Base-by-base conservation (phyloP, 2,329 filamentous ascomycete genomes). In the Colletotrichum magnum region DNA sequence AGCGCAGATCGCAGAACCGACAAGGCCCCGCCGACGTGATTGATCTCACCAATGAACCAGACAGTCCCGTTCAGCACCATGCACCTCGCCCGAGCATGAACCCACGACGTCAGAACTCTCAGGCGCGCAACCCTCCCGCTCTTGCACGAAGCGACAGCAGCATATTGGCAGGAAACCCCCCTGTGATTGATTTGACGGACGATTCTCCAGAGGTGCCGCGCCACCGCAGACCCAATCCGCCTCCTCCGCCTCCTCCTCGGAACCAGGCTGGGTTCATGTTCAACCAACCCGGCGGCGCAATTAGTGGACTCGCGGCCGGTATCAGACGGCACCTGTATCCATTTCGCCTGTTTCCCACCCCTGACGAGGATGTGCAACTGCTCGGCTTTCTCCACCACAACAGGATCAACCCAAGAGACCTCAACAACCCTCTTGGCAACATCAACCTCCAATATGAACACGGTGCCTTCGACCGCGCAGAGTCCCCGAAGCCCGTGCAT, bases 151-250 rank as follows among this genome's bases (percentile, higher is more conserved):
- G 82, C 70, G 83, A 86, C 69, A 82, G 81, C 68, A 85, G 80
- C 60, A 77, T 83, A 43, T 74, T 84, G 13, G 78, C 75, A 5
- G 76, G 75, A 3, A 63, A 72, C 5, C 53, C 76, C 1, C 78
- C 75, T 58, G 77, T 88, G 32, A 88, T 89, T 61, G 87, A 89
- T 73, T 80, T 89, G 10, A 89, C 87, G 3, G 78, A 78, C 28
- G 86, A 88, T 67, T 80, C 80, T 6, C 78, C 80, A 16, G 79
- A 81, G 41, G 53, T 50, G 16, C 68, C 70, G 51, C 62, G 67
- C 43, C 50, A 63, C n/a, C 58, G 43, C 26, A 45, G 56, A 45
- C 67, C 57, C 13, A 52, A 63, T 12, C 39, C 36, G 5, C 59
- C 50, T 13, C 57, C 68, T 6, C 62, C 58, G 6, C 69, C 39